phyloP scores from a whole-genome alignment of 78 protist species.

The Dictyostelium capitatum region DNA sequence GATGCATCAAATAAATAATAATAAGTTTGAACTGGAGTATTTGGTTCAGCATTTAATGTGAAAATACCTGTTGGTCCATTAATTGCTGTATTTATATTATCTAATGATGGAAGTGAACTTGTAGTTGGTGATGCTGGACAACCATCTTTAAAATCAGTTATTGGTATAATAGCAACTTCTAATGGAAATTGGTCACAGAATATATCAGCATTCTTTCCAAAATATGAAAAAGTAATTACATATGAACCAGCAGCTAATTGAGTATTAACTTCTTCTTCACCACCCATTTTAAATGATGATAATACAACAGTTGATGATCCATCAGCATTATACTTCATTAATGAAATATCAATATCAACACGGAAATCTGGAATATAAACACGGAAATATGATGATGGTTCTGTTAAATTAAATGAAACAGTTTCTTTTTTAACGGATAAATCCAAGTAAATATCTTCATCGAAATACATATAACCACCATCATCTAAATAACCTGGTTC shows the following conservation, averaged over 20 bases:
- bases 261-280: slow-evolving; percentile 58
- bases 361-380: slow-evolving; percentile 55
- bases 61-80: neutral
- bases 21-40: neutral
- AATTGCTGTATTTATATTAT: neutral
- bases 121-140: neutral
- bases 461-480: slow-evolving; percentile 59
- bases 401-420: slow-evolving; percentile 27
- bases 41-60: neutral
- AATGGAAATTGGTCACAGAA: slow-evolving; percentile 57
- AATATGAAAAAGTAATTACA: neutral
- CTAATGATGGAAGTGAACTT: neutral
- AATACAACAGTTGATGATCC: neutral
- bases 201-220: slow-evolving; percentile 55
- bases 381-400: neutral
- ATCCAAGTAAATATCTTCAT: slow-evolving; percentile 59
- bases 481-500: slow-evolving; percentile 49
- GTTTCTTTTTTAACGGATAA: neutral
- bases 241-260: slow-evolving; percentile 13
- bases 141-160: neutral
- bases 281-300: slow-evolving; percentile 52
- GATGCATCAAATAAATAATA: neutral
- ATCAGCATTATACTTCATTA: neutral
- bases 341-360: slow-evolving; percentile 58
- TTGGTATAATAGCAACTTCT: slow-evolving; percentile 54